Evolutionary conservation across 148 eudicot genomes (phyloP).

Genomic region (Cornus suecica): DNA sequence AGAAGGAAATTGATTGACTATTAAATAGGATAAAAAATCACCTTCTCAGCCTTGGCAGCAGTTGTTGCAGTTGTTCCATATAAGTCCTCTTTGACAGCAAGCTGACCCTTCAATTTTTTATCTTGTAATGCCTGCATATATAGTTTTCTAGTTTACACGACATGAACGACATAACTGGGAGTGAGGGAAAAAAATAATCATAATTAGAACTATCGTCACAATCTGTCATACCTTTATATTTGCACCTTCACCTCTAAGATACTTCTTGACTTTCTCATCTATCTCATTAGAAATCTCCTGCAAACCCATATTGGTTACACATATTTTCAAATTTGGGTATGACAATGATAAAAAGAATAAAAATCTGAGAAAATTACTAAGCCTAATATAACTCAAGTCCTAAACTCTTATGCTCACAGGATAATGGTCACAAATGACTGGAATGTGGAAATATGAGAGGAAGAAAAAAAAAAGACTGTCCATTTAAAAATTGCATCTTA

Average conservation of each 20-base stretch:
- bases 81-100: slow-evolving; percentile 59
- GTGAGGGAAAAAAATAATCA: background rate
- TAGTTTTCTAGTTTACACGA: background rate
- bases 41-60: slow-evolving; percentile 87
- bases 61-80: slow-evolving; percentile 68
- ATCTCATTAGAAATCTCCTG: slow-evolving; percentile 52
- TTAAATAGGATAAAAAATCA: slow-evolving; percentile 16
- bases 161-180: background rate
- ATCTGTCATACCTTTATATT: slow-evolving; percentile 54
- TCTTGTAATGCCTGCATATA: slow-evolving; percentile 58
- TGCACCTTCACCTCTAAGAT: slow-evolving; percentile 77
- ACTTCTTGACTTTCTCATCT: slow-evolving; percentile 53
- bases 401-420: background rate
- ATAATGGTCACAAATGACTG: background rate
- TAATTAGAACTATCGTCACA: background rate
- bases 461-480: too few species aligned
- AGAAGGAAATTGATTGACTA: background rate
- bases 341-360: background rate
- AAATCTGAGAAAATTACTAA: too few species aligned
- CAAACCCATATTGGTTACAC: slow-evolving; percentile 4
- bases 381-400: too few species aligned
- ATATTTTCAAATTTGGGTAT: background rate
- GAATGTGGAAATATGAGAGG: background rate
- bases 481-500: too few species aligned
- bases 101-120: slow-evolving; percentile 85